phyloP scores from a whole-genome alignment of 352 stramenopile genomes.

The Phytophthora litchii region DNA sequence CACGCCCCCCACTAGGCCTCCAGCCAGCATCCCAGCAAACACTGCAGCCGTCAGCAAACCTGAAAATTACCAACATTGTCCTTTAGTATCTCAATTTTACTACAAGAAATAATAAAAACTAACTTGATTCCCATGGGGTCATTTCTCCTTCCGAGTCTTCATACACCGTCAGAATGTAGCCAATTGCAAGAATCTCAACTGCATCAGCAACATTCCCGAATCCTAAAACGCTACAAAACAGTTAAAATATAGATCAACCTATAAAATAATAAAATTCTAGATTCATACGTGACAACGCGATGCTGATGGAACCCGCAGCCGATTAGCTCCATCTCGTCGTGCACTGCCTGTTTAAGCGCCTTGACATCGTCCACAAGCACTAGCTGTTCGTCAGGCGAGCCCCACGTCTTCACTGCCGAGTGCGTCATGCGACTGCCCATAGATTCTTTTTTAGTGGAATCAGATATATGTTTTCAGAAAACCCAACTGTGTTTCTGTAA shows the following conservation, averaged over 20 bases:
- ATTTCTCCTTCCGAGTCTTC: conserved; percentile 68
- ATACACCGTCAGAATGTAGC: conserved; percentile 88
- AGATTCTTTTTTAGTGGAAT: no score
- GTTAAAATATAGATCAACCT: conserved; percentile 36
- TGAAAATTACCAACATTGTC: conserved; percentile 32
- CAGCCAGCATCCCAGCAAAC: conserved; percentile 89
- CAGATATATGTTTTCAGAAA: no score
- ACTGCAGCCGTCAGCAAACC: conserved; percentile 87
- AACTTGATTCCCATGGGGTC: conserved; percentile 79
- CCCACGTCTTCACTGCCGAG: conserved; percentile 29
- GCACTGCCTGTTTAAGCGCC: conserved; percentile 66
- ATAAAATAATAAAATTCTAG: conserved; percentile 4
- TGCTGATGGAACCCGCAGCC: conserved; percentile 76
- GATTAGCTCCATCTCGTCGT: conserved; percentile 79
- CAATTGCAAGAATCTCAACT: conserved; percentile 90
- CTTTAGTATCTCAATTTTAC: background rate
- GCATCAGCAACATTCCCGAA: conserved; percentile 90
- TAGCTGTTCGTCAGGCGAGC: conserved; percentile 19
- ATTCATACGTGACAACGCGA: conserved; percentile 66
- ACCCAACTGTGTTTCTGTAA: no score
- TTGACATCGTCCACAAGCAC: conserved; percentile 66
- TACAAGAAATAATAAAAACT: conserved; percentile 19
- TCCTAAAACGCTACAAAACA: conserved; percentile 65
- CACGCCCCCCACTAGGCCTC: conserved; percentile 77
- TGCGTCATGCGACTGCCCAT: conserved; percentile 20